A percentile compares a stretch with the other conserved stretches of the same genome.
phyloP scores from a whole-genome alignment of 352 stramenopile genomes.

The Pythium rhizo-oryzae region DNA sequence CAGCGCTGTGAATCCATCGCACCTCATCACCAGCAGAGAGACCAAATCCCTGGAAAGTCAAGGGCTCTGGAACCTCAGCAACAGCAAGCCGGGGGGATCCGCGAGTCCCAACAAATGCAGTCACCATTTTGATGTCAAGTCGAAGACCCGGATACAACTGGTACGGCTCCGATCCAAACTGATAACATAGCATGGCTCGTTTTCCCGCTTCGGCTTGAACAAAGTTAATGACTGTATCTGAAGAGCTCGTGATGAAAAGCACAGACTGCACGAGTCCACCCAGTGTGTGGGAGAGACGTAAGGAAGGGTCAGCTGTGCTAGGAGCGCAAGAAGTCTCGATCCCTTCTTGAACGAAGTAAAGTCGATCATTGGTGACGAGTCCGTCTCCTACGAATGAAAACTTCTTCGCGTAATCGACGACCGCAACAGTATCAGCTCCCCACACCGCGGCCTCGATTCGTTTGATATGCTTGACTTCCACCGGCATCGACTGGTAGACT shows the following conservation, averaged over 20 bases:
- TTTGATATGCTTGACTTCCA: slow-evolving; percentile 54
- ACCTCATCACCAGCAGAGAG: slow-evolving; percentile 47
- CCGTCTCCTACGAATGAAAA: slow-evolving; percentile 60
- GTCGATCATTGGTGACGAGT: slow-evolving; percentile 49
- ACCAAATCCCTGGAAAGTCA: slow-evolving; percentile 60
- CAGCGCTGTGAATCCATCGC: slow-evolving; percentile 48
- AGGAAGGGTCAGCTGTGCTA: slow-evolving; percentile 35
- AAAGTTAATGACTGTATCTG: slow-evolving; percentile 46
- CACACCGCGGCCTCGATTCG: slow-evolving; percentile 30
- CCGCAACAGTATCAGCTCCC: slow-evolving; percentile 43
- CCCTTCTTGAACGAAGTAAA: slow-evolving; percentile 59
- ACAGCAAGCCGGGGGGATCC: slow-evolving; percentile 58
- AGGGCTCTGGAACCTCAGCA: slow-evolving; percentile 51
- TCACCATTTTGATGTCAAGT: slow-evolving; percentile 62
- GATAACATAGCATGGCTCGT: slow-evolving; percentile 50
- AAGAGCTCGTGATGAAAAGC: slow-evolving; percentile 38
- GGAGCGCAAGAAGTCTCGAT: slow-evolving; percentile 36
- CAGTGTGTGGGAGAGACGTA: slow-evolving; percentile 42
- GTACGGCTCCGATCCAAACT: slow-evolving; percentile 63
- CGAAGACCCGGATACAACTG: slow-evolving; percentile 51
- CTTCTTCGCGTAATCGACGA: slow-evolving; percentile 52
- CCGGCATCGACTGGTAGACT: slow-evolving; percentile 44
- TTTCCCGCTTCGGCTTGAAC: slow-evolving; percentile 36
- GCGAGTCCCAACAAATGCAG: slow-evolving; percentile 39
- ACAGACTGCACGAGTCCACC: slow-evolving; percentile 34